Evolutionary conservation across 2,329 filamentous ascomycete genomes (phyloP), one percentile per base, ranked within the genome.

Genomic region (Chaetomiaceae sp.): DNA sequence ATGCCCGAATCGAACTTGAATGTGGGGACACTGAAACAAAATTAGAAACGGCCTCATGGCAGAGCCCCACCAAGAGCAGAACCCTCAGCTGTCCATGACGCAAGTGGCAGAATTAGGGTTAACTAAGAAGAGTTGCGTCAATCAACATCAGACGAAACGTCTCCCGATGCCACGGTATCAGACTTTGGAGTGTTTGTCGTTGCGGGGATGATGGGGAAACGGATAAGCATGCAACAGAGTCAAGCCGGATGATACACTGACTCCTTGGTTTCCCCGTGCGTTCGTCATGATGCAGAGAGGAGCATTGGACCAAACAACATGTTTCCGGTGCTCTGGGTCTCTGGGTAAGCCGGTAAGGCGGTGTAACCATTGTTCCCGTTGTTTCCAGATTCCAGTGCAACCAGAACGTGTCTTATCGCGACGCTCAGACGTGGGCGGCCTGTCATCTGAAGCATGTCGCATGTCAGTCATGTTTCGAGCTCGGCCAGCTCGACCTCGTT

Each of bases 81-180:
- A n/a, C n/a, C n/a, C n/a, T n/a, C n/a, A n/a, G n/a, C n/a, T n/a
- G 23, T 14, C 14, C 43, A 51, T 51, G 43, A 51, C 49, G 38
- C 49, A 47, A 51, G n/a, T 46, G 43, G 13, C 33, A 25, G 35
- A 39, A 19, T 44, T 17, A 50, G 40, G 48, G 48, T 50, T 44
- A 2, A 10, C n/a, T n/a, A n/a, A n/a, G n/a, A n/a, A n/a, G n/a
- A n/a, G n/a, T 8, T 33, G 30, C 20, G 13, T 6, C 33, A 45
- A 39, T 46, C 42, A 46, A 51, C 21, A 41, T 51, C 48, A 45
- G 42, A 52, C 49, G 23, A 33, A n/a, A 13, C 10, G 17, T n/a
- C 30, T 50, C 27, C 42, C 48, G 35, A 27, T 9, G 7, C 35
- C 48, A 31, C 25, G 48, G 42, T n/a, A n/a, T n/a, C n/a, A n/a